These are phyloP conservation scores for Rehmannia glutinosa DNA, from an alignment of 257 asterid genomes.

Conservation along the genomic window DNA sequence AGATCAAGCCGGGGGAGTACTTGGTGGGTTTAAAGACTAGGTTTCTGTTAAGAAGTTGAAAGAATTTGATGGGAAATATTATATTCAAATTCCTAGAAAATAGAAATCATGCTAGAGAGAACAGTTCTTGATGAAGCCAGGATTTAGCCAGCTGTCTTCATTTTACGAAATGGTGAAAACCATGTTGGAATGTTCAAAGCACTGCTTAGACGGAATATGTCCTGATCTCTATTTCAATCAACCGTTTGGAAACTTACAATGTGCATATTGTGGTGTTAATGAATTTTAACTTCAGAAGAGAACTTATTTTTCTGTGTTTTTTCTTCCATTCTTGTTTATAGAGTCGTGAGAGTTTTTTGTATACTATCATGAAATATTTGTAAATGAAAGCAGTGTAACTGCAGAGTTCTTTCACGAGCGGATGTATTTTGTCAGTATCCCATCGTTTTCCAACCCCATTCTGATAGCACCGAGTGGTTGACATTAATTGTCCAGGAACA, in stretches of 20 bases:
- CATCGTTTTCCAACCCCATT: not conserved
- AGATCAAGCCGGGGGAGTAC: not conserved
- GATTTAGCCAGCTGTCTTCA: too few species aligned
- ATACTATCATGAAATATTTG: not conserved
- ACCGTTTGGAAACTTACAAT: not conserved
- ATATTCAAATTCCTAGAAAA: not conserved
- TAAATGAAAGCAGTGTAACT: not conserved
- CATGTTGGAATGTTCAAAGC: too few species aligned
- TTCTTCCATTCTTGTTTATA: not conserved
- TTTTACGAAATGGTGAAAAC: too few species aligned
- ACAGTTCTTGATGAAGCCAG: too few species aligned
- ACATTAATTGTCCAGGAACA: too few species aligned
- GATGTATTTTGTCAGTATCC: not conserved
- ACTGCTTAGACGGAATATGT: too few species aligned
- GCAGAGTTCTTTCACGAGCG: not conserved
- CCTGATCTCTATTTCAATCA: not conserved
- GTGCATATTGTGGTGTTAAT: not conserved
- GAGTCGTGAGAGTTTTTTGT: not conserved
- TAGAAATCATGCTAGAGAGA: not conserved
- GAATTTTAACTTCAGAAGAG: not conserved
- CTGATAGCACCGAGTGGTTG: too few species aligned
- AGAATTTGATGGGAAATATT: not conserved
- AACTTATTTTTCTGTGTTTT: not conserved
- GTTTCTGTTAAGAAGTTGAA: not conserved
- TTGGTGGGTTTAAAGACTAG: not conserved